Evolutionary conservation across 495 filamentous ascomycete genomes (phyloP), one percentile per base, ranked within the genome.

Genomic region (Penicillium fimorum): DNA sequence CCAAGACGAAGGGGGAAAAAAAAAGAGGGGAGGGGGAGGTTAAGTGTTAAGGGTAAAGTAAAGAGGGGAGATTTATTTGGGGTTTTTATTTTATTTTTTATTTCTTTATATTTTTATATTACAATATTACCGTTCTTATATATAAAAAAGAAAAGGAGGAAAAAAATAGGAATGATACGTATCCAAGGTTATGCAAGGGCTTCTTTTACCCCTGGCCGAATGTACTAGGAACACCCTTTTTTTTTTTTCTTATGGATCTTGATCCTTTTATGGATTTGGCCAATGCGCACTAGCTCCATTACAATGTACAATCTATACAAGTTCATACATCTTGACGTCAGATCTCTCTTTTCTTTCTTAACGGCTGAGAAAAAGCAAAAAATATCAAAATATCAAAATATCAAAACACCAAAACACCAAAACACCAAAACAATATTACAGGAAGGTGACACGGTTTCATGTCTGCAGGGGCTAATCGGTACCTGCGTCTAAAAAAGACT

Each of bases 171-270:
- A 51, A 51, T 51, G 49, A 51, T 42, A 51, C 24, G 25, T 50
- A 17, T 50, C 25, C 33, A 22, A 22, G 10, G n/a, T 44, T 45
- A 60, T 60, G 62, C 62, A 64, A 64, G 62, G 62, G 54, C 18
- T 35, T 24, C 37, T 18, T 38, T 58, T 62, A 62, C 60, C 60
- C 60, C 60, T 62, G 60, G 60, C 55, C 55, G 55, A 50, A 58
- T 59, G 55, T 46, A 47, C 37, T 53, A 10, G 15, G n/a, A 22
- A n/a, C 30, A 17, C 27, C 43, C 40, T 44, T 17, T 37, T 42
- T n/a, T 25, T 22, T 29, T 10, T 18, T 29, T n/a, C n/a, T 17
- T 29, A 48, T 15, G 17, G 25, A 32, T 20, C 44, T 27, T 47
- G 13, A 27, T 47, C 27, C n/a, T 47, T 12, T 10, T 27, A 15